phyloP scores from a whole-genome alignment of 225 moss, liverwort and hornwort species.

The Straminergon stramineum region DNA sequence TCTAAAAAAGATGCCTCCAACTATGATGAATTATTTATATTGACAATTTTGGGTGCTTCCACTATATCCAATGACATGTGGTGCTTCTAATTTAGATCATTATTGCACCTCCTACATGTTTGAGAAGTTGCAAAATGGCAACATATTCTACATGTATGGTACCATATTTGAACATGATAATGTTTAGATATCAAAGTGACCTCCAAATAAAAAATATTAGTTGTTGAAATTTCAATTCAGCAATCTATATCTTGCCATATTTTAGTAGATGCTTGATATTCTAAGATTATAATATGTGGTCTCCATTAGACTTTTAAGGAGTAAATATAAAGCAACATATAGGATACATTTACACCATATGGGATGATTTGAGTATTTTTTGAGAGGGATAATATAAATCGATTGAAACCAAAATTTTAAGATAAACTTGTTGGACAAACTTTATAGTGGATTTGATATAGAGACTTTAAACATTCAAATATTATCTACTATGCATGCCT shows the following conservation, averaged over 20 bases:
- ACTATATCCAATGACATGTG: neutral
- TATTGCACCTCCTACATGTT: neutral
- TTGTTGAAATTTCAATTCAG: neutral
- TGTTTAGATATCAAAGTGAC: neutral
- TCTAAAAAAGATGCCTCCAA: no score
- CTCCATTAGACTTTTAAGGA: fast-evolving
- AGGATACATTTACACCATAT: neutral
- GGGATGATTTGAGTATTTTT: neutral
- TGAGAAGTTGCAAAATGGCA: neutral
- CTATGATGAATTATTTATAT: no score
- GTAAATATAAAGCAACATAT: neutral
- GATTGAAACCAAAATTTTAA: neutral
- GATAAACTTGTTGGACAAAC: neutral
- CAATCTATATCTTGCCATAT: fast-evolving
- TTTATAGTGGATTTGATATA: neutral
- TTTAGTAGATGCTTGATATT: neutral
- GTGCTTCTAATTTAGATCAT: neutral
- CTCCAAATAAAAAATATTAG: neutral
- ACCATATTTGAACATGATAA: neutral
- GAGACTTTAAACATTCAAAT: neutral
- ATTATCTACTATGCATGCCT: fast-evolving
- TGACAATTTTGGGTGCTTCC: no score
- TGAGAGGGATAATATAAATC: neutral
- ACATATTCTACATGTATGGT: neutral
- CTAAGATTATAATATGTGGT: fast-evolving